Evolutionary conservation across 2,329 filamentous ascomycete genomes (phyloP).

Genomic region (Colletotrichum endophyticum): DNA sequence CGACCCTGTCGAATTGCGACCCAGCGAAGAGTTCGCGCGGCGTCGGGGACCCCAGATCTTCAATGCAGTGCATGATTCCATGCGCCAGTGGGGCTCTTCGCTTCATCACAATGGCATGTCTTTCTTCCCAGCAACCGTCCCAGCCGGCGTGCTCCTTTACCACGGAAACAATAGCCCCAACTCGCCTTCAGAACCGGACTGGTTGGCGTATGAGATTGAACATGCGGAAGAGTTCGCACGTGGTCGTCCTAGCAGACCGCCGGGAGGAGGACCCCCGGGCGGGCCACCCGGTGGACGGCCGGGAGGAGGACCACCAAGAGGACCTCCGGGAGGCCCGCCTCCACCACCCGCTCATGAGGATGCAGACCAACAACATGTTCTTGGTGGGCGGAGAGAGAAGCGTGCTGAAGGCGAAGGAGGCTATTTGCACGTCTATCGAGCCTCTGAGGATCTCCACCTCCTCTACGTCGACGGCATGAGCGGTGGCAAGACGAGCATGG

Average conservation of each 20-base stretch:
- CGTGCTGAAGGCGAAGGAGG: slow-evolving; percentile 30
- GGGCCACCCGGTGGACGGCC: background rate
- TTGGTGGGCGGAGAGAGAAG: background rate
- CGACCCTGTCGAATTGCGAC: background rate
- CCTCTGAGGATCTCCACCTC: slow-evolving; percentile 50
- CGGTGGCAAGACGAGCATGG: slow-evolving; percentile 57
- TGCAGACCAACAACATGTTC: background rate
- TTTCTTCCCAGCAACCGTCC: slow-evolving; percentile 61
- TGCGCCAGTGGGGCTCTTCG: slow-evolving; percentile 67
- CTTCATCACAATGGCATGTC: slow-evolving; percentile 69
- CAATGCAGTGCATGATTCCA: slow-evolving; percentile 65
- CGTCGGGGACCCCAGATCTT: slow-evolving; percentile 46
- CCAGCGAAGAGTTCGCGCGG: background rate
- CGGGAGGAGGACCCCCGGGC: background rate
- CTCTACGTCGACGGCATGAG: slow-evolving; percentile 65
- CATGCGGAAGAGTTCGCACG: slow-evolving; percentile 62
- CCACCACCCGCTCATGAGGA: background rate
- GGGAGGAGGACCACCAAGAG: background rate
- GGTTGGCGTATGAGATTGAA: slow-evolving; percentile 68
- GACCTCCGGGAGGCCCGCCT: background rate
- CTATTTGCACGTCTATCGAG: slow-evolving; percentile 59
- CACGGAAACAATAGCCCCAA: slow-evolving; percentile 52
- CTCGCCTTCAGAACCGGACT: slow-evolving; percentile 56
- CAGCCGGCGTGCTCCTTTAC: slow-evolving; percentile 59
- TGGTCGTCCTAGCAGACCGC: background rate